Conservation (phyloP, 2,329 filamentous ascomycete species). For the Alternaria brassicae region DNA sequence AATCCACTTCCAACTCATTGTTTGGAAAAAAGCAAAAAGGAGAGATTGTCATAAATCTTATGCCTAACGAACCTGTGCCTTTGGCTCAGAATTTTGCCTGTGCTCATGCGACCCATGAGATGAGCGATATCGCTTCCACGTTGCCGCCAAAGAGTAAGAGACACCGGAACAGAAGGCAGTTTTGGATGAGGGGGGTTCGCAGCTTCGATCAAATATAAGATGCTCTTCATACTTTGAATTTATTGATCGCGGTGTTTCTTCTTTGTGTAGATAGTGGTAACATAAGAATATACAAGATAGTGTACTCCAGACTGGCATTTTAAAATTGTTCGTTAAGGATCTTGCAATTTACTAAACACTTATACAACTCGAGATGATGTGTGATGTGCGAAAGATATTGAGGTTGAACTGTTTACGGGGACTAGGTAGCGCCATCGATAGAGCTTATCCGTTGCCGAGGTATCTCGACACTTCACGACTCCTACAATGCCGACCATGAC, state of each 20-base stretch:
- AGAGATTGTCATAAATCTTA: background rate
- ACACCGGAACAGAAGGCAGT: background rate
- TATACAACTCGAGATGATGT: background rate
- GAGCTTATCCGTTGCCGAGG: constrained; percentile 33
- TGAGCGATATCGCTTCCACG: background rate
- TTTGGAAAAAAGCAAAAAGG: background rate
- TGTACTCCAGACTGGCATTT: too few species aligned
- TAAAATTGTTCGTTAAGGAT: too few species aligned
- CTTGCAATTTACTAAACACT: background rate
- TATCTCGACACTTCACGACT: constrained; percentile 23
- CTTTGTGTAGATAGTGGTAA: background rate
- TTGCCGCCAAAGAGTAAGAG: background rate
- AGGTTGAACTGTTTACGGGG: background rate
- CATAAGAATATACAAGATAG: too few species aligned
- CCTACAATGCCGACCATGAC: constrained; percentile 17
- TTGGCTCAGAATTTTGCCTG: background rate
- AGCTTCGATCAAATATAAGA: background rate
- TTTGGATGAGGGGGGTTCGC: background rate
- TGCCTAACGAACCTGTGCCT: background rate
- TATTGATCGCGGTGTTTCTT: background rate
- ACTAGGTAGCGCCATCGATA: constrained; percentile 24
- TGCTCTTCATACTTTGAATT: background rate
- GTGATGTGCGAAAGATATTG: background rate
- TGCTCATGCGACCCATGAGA: background rate
- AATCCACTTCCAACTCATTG: background rate